A percentile compares a stretch with the other conserved stretches of the same genome.
These are phyloP conservation scores for Saururus chinensis DNA, from an alignment of 164 flowering plant genomes.

Conservation along the genomic window DNA sequence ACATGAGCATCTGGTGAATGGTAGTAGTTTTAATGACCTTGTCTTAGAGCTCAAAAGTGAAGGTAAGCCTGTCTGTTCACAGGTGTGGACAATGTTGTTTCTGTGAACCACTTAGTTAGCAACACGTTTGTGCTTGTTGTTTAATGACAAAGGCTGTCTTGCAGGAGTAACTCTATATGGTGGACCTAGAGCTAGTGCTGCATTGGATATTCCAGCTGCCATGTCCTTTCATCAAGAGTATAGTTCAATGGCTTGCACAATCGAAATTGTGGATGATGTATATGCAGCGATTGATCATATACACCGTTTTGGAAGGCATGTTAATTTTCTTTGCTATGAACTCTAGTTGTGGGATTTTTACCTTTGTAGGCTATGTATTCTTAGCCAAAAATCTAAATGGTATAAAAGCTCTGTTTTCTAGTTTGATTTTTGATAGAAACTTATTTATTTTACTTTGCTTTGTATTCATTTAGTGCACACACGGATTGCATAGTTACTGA, in stretches of 20 bases:
- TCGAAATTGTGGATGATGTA: conserved; percentile 91
- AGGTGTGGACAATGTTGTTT: not conserved
- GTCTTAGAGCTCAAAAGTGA: conserved; percentile 42
- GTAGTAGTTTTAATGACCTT: conserved; percentile 45
- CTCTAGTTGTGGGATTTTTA: not conserved
- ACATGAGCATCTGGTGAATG: conserved; percentile 60
- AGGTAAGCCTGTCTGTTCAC: conserved; percentile 32
- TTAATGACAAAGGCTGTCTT: conserved; percentile 1
- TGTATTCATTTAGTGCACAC: conserved; percentile 58
- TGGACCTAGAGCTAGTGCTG: conserved; percentile 65
- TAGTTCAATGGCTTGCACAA: conserved; percentile 74
- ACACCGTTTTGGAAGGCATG: conserved; percentile 86
- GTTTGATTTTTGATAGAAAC: not conserved
- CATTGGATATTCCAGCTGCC: conserved; percentile 47
- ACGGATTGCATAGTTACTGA: conserved; percentile 87
- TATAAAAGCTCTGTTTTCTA: no score
- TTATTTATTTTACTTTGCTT: not conserved
- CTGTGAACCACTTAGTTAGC: not conserved
- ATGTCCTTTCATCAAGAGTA: conserved; percentile 81
- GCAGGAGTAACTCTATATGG: conserved; percentile 78
- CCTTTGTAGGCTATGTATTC: not conserved
- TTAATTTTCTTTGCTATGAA: not conserved
- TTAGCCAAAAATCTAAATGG: no score
- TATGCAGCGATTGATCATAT: conserved; percentile 83
- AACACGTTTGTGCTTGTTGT: not conserved